phyloP scores from a whole-genome alignment of 345 rosid species.

The Durio zibethinus region DNA sequence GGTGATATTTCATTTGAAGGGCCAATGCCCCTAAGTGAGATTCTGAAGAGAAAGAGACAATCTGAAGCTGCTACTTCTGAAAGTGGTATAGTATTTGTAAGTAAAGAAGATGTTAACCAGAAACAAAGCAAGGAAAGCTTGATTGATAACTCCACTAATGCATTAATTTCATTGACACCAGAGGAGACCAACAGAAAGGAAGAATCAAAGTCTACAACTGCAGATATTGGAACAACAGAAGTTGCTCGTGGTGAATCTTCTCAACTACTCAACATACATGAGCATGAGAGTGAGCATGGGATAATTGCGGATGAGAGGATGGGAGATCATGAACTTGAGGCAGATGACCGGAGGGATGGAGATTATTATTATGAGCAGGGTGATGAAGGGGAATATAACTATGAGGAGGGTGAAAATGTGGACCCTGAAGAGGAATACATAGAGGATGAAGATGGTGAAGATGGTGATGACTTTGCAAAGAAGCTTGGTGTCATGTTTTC shows the following conservation, averaged over 20 bases:
- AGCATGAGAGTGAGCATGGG: conserved; percentile 38
- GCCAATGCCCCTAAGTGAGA: conserved; percentile 84
- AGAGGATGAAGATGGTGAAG: conserved; percentile 68
- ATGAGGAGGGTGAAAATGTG: conserved; percentile 65
- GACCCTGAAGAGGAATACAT: conserved; percentile 51
- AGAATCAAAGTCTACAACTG: conserved; percentile 25
- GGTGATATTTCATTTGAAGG: conserved; percentile 62
- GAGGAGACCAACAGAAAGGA: conserved; percentile 28
- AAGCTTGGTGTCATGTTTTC: conserved; percentile 60
- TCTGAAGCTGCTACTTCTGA: conserved; percentile 41
- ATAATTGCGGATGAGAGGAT: conserved; percentile 35
- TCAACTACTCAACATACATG: conserved; percentile 23
- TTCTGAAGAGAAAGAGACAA: conserved; percentile 76
- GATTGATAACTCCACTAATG: background rate
- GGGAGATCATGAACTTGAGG: conserved; percentile 53
- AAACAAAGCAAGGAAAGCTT: conserved; percentile 14
- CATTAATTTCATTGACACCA: background rate
- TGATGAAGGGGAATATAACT: conserved; percentile 64
- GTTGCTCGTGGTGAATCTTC: conserved; percentile 27
- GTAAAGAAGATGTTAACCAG: conserved; percentile 18
- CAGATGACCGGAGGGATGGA: conserved; percentile 46
- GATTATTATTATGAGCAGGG: conserved; percentile 51
- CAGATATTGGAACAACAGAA: conserved; percentile 28
- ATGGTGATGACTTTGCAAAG: conserved; percentile 62
- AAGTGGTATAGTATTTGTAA: conserved; percentile 18